Percentiles rank a stretch among this genome's conserved stretches.
Evolutionary conservation across 176 grass and related monocot genomes (phyloP).

Genomic region (Bromus sterilis): DNA sequence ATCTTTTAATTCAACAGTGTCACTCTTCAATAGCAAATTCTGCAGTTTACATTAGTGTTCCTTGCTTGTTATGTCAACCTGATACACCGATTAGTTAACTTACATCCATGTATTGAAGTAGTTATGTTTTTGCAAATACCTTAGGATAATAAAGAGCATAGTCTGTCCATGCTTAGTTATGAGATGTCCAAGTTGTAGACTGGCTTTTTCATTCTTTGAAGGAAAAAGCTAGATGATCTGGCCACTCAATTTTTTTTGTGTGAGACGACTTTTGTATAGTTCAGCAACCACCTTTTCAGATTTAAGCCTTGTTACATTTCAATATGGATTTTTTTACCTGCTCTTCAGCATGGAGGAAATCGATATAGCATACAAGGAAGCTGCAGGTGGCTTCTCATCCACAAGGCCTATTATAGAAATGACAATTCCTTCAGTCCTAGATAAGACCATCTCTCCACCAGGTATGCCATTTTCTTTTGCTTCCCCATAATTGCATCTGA

Average conservation of each 20-base stretch:
- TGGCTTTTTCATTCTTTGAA: constrained; percentile 6
- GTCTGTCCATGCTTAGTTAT: not conserved
- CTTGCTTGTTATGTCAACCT: not conserved
- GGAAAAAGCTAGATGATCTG: not conserved
- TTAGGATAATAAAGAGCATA: not conserved
- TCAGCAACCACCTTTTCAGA: not conserved
- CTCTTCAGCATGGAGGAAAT: constrained; percentile 86
- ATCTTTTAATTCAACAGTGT: not conserved
- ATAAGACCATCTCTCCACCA: constrained; percentile 90
- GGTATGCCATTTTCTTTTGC: constrained; percentile 36
- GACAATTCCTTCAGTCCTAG: constrained; percentile 96
- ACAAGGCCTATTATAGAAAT: constrained; percentile 96
- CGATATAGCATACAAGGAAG: constrained; percentile 77
- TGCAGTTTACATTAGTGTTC: not conserved
- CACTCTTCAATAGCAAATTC: not conserved
- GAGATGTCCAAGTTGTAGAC: not conserved
- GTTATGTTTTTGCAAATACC: not conserved
- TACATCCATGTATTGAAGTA: not conserved
- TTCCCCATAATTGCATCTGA: not conserved
- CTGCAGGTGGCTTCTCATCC: constrained; percentile 61
- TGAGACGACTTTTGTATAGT: not conserved
- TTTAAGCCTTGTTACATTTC: not conserved
- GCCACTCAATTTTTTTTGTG: not conserved
- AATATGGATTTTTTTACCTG: constrained; percentile 11
- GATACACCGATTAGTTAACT: not conserved